These are phyloP conservation scores for Delitschia confertaspora DNA, from an alignment of 495 filamentous ascomycete genomes.

Conservation along the genomic window DNA sequence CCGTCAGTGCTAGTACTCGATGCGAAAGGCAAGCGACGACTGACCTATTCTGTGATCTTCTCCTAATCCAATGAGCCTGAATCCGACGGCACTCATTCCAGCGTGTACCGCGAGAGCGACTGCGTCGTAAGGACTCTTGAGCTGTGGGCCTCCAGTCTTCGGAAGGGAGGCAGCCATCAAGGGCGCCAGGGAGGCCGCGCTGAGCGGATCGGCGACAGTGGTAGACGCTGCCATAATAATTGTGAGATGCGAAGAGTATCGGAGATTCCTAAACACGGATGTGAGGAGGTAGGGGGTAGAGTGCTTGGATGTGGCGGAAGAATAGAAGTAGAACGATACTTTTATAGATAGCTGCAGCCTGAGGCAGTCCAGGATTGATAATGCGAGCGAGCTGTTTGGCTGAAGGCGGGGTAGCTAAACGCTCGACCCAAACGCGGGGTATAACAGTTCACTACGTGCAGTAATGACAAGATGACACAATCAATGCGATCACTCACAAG, in stretches of 20 bases:
- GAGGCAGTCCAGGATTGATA: too few relatives aligned
- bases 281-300: background rate
- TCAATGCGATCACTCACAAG: too few relatives aligned
- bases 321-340: too few relatives aligned
- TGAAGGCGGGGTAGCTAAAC: too few relatives aligned
- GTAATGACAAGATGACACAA: too few relatives aligned
- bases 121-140: conserved; percentile 75
- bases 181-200: conserved; percentile 28
- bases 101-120: conserved; percentile 79
- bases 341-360: too few relatives aligned
- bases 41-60: conserved; percentile 66
- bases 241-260: too few relatives aligned
- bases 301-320: too few relatives aligned
- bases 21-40: background rate
- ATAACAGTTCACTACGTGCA: too few relatives aligned
- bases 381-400: too few relatives aligned
- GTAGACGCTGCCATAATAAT: conserved; percentile 21
- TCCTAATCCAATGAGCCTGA: conserved; percentile 70
- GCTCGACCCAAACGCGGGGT: too few relatives aligned
- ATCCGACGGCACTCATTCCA: conserved; percentile 70
- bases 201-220: conserved; percentile 31
- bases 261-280: background rate
- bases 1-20: conserved; percentile 6
- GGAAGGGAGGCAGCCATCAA: conserved; percentile 52
- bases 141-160: conserved; percentile 42